Conservation (phyloP, 2,329 filamentous ascomycete species). For the Helotiales sp. region DNA sequence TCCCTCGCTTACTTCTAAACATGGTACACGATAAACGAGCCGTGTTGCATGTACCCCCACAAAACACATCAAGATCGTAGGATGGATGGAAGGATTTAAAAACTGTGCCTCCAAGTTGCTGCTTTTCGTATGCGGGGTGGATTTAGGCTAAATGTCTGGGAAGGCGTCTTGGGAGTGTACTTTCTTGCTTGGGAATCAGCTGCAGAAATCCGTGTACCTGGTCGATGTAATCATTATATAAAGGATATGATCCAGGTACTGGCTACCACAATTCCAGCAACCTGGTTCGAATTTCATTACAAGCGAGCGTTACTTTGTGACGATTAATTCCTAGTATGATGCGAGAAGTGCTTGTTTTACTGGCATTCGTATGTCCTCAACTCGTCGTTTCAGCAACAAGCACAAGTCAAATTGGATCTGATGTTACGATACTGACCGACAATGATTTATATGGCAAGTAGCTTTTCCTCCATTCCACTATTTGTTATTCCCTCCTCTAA, state of each 20-base stretch:
- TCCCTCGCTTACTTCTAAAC: conserved; percentile 5
- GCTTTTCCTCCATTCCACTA: not conserved
- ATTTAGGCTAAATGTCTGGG: not conserved
- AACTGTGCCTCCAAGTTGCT: not conserved
- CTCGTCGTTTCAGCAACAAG: not conserved
- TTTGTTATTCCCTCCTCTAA: not conserved
- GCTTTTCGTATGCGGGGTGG: not conserved
- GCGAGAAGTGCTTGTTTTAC: not conserved
- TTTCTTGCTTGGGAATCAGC: not conserved
- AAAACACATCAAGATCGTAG: not conserved
- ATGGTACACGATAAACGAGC: conserved; percentile 8
- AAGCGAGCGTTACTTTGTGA: not conserved
- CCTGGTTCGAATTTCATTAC: not conserved
- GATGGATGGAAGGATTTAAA: not conserved
- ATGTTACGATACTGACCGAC: conserved; percentile 21
- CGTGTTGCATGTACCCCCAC: not conserved
- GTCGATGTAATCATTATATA: not conserved
- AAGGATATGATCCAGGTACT: not conserved
- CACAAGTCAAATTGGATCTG: conserved; percentile 1
- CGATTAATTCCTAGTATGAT: not conserved
- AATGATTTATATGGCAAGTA: conserved; percentile 21
- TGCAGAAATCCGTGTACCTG: not conserved
- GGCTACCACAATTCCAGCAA: not conserved
- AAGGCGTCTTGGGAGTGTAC: not conserved
- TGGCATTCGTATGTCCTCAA: not conserved